phyloP scores from a whole-genome alignment of 176 grass and related monocot species.

The Miscanthus lutarioriparius region DNA sequence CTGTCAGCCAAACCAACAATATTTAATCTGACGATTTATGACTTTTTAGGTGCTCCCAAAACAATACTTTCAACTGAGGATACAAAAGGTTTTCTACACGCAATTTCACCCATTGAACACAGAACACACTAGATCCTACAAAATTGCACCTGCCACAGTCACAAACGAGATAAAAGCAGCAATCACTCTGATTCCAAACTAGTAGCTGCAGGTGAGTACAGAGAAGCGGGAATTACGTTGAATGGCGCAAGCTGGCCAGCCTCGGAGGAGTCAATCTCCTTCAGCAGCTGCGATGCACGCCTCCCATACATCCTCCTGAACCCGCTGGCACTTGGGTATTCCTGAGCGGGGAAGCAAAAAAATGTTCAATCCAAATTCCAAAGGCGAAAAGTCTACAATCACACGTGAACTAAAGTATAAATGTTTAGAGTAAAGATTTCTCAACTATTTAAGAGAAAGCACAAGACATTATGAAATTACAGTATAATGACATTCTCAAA shows the following conservation, averaged over 20 bases:
- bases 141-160: background rate
- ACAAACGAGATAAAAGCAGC: background rate
- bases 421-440: background rate
- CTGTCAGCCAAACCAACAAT: background rate
- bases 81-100: background rate
- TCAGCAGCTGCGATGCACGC: slow-evolving; percentile 70
- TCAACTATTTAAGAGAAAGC: background rate
- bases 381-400: background rate
- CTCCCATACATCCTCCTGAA: slow-evolving; percentile 65
- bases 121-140: background rate
- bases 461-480: background rate
- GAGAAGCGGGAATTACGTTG: slow-evolving; percentile 41
- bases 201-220: background rate
- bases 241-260: slow-evolving; percentile 67
- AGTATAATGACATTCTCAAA: background rate
- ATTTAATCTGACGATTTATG: background rate
- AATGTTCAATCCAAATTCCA: background rate
- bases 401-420: background rate
- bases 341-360: background rate
- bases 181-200: background rate
- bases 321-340: background rate
- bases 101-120: background rate
- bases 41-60: background rate
- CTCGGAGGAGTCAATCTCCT: slow-evolving; percentile 77
- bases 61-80: background rate